Evolutionary conservation across 1,284 basidiomycete genomes (phyloP).

Genomic region (Boletus coffeatus): DNA sequence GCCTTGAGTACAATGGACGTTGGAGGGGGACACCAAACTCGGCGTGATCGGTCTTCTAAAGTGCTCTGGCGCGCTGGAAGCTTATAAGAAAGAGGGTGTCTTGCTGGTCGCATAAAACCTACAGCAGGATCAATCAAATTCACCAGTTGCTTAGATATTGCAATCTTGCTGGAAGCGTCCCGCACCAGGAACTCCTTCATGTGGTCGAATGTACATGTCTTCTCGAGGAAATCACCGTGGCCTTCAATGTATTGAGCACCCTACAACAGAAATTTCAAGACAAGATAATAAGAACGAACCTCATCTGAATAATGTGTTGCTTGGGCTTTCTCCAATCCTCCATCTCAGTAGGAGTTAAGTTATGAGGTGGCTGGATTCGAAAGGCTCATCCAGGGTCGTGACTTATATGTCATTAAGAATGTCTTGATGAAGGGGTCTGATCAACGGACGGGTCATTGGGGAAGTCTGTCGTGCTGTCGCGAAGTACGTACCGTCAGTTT

Average conservation of each 20-base stretch:
- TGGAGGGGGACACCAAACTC: conserved; percentile 52
- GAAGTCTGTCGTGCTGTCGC: not conserved
- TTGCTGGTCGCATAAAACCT: conserved; percentile 31
- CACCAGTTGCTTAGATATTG: conserved; percentile 70
- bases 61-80: conserved; percentile 50
- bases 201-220: conserved; percentile 65
- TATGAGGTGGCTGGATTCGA: conserved; percentile 76
- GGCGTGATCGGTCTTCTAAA: conserved; percentile 48
- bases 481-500: conserved; percentile 60
- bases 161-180: conserved; percentile 57
- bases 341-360: conserved; percentile 58
- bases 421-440: conserved; percentile 85
- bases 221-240: conserved; percentile 82
- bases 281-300: conserved; percentile 45
- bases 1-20: conserved; percentile 74
- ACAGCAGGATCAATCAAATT: conserved; percentile 74
- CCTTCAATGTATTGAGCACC: conserved; percentile 79
- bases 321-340: conserved; percentile 87
- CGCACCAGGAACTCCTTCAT: conserved; percentile 74
- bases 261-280: conserved; percentile 34
- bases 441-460: conserved; percentile 2
- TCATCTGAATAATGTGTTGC: conserved; percentile 82
- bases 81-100: conserved; percentile 18
- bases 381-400: conserved; percentile 76
- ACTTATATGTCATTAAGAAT: too few relatives aligned